Evolutionary conservation across 2,329 filamentous ascomycete genomes (phyloP).

Genomic region (Aspergillus glaucus): DNA sequence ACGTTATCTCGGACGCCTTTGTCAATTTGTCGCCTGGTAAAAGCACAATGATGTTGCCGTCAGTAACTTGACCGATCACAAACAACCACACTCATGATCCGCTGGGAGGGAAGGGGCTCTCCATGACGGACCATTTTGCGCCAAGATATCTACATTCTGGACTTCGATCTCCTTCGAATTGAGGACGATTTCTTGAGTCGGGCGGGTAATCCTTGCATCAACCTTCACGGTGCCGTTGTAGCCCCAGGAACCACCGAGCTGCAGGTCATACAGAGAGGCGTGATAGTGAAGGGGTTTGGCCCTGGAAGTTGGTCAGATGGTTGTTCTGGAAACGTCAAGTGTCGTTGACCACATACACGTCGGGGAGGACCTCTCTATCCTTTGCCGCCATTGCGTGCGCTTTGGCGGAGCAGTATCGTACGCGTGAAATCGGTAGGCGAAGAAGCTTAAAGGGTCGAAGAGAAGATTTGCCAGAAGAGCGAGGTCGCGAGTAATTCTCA

Average conservation of each 20-base stretch:
- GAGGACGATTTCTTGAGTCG: constrained; percentile 70
- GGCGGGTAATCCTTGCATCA: constrained; percentile 62
- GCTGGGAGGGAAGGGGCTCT: background rate
- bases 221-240: constrained; percentile 86
- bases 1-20: constrained; percentile 62
- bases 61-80: background rate
- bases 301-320: constrained; percentile 30
- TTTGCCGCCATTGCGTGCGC: constrained; percentile 36
- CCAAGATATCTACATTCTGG: constrained; percentile 46
- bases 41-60: background rate
- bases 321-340: background rate
- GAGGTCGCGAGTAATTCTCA: constrained; percentile 7
- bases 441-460: constrained; percentile 11
- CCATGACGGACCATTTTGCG: constrained; percentile 26
- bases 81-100: background rate
- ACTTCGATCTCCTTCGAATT: constrained; percentile 83
- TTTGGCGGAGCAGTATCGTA: constrained; percentile 37
- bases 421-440: constrained; percentile 12
- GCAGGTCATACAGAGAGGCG: constrained; percentile 72
- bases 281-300: constrained; percentile 83
- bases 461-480: constrained; percentile 9
- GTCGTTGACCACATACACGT: constrained; percentile 28
- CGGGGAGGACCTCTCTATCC: constrained; percentile 43
- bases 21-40: constrained; percentile 20
- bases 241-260: constrained; percentile 64